Conservation (phyloP, 164 flowering plant genomes). For the Platanus orientalis region DNA sequence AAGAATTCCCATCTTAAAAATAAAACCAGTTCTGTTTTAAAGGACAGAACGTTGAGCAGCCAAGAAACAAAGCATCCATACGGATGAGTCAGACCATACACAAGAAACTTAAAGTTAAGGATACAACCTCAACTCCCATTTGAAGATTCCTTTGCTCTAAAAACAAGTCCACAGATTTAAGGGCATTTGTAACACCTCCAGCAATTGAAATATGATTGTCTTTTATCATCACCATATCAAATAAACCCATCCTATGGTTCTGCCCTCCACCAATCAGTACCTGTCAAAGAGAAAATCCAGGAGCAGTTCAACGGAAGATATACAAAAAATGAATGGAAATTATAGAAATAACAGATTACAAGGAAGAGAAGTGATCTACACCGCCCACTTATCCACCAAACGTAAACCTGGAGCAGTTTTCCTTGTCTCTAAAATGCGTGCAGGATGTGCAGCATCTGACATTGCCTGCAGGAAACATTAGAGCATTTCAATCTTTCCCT, state of each 20-base stretch:
- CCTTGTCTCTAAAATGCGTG: slow-evolving; percentile 83
- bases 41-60: too few species aligned
- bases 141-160: slow-evolving; percentile 58
- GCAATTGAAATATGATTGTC: slow-evolving; percentile 92
- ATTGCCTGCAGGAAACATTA: slow-evolving; percentile 62
- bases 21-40: too few species aligned
- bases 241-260: slow-evolving; percentile 93
- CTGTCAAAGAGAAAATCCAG: slow-evolving; percentile 31
- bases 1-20: background rate
- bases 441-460: slow-evolving; percentile 89
- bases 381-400: too few species aligned
- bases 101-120: background rate
- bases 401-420: slow-evolving; percentile 99
- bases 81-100: background rate
- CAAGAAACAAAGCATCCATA: too few species aligned
- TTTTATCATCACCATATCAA: slow-evolving; percentile 96
- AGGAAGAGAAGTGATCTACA: slow-evolving; percentile 34
- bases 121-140: slow-evolving; percentile 84
- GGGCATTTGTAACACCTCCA: slow-evolving; percentile 71
- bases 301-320: slow-evolving; percentile 8
- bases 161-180: slow-evolving; percentile 71
- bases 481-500: slow-evolving; percentile 5
- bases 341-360: slow-evolving; percentile 10
- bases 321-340: slow-evolving; percentile 4
- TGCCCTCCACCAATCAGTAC: slow-evolving; percentile 92